Base-by-base conservation (phyloP, 148 eudicot genomes). In the Arbutus unedo region DNA sequence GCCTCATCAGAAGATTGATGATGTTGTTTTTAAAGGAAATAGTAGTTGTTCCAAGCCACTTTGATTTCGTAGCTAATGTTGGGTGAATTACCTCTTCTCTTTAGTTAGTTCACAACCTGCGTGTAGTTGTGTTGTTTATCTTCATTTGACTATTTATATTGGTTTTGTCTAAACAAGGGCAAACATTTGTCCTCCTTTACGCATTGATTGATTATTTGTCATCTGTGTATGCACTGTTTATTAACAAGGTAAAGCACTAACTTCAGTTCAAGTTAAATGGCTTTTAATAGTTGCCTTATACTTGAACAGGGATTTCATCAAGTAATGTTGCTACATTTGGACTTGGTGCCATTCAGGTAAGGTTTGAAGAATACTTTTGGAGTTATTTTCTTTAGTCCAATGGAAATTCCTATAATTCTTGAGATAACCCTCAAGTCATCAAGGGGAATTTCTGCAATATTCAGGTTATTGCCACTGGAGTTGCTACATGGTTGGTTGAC, bases 401-500 rank as follows among this genome's bases (percentile, higher is more conserved):
- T 38, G 44, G 38, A 13, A 74, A 66, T n/a, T 19, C 38, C 38
- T 18, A 78, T 49, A 43, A 7, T 76, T 64, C 13, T 55, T 4
- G 41, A 59, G 54, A 16, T 64, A 54, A 48, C 45, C 19, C 18
- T 49, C 16, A 76, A 64, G 45, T 54, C 72, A 23, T 84, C 56
- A 81, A 48, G 48, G 43, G 9, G 77, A 81, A 64, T 54, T 77
- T 81, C 5, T 9, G 49, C 13, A 81, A 81, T 77, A 15, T 74
- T 51, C 85, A 96, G 98, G 99, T 96, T 31, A 21, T 94, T 83
- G 98, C 99, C 53, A 96, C 98, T 71, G 86, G 87, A 62, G 84
- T 94, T 70, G 84, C 98, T 45, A 90, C 92, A 82, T 96, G 98
- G 99, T 71, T 96, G 89, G 94, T 88, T 76, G 99, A 96, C 86